A percentile compares a stretch with the other conserved stretches of the same genome.
Conservation (phyloP, 2,329 filamentous ascomycete species). For the Pyricularia pennisetigena region DNA sequence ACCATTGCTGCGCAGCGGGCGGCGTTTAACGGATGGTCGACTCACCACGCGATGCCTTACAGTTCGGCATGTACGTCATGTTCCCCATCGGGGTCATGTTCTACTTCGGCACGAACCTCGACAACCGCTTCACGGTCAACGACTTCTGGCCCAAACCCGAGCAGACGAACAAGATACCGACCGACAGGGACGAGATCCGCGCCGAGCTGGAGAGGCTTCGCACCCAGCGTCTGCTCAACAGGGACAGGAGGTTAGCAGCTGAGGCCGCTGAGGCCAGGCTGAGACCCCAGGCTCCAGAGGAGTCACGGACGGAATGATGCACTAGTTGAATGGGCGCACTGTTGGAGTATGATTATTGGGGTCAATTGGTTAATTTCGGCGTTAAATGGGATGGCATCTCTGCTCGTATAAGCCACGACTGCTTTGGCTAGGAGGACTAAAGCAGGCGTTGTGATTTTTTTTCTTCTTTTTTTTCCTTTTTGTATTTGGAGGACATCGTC, state of each 20-base stretch:
- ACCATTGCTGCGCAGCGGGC: neutral
- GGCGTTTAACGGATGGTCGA: neutral
- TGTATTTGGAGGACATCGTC: neutral
- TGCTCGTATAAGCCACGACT: neutral
- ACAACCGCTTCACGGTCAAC: constrained; percentile 77
- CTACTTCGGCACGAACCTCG: constrained; percentile 98
- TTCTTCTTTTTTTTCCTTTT: neutral
- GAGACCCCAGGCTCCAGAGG: constrained; percentile 3
- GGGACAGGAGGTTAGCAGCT: constrained; percentile 49
- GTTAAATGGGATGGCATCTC: neutral
- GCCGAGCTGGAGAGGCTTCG: constrained; percentile 68
- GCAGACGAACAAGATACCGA: constrained; percentile 66
- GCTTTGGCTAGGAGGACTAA: neutral
- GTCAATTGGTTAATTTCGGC: neutral
- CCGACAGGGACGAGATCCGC: constrained; percentile 72
- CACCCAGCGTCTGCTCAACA: constrained; percentile 58
- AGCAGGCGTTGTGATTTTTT: neutral
- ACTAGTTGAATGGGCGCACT: too few relatives aligned
- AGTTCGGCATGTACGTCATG: constrained; percentile 99
- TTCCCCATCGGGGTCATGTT: constrained; percentile 99
- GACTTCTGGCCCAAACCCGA: constrained; percentile 88
- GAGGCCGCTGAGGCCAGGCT: constrained; percentile 20
- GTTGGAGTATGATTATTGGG: neutral
- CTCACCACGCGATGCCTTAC: neutral
- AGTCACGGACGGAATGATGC: constrained; percentile 3